Percentiles rank a stretch among this genome's conserved stretches.
phyloP scores from a whole-genome alignment of 192 early-diverging fungal genomes.

The Coemansia sp. region DNA sequence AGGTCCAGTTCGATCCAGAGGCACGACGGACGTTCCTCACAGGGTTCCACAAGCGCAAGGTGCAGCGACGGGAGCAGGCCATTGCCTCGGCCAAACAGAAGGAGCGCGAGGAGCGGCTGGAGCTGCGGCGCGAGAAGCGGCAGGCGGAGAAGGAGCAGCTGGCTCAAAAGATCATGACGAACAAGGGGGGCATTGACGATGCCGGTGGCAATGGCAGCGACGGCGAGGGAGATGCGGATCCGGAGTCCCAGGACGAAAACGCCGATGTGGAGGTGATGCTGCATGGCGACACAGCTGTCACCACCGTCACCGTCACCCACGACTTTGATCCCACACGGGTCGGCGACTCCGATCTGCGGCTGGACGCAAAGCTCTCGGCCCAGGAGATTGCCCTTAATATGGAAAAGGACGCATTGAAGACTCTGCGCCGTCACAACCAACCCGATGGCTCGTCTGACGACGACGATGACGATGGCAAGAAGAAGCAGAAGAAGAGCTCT shows the following conservation, averaged over 20 bases:
- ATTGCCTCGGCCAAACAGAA: constrained; percentile 52
- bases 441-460: constrained; percentile 3
- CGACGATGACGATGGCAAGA: neutral
- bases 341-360: constrained; percentile 10
- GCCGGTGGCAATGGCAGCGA: constrained; percentile 12
- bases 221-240: constrained; percentile 20
- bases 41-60: constrained; percentile 77
- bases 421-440: neutral
- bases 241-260: constrained; percentile 16
- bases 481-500: constrained; percentile 14
- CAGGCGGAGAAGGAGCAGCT: constrained; percentile 59
- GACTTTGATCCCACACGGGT: constrained; percentile 59
- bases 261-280: constrained; percentile 59
- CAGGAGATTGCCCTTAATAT: constrained; percentile 27
- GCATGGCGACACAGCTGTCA: constrained; percentile 58
- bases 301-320: constrained; percentile 71
- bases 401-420: constrained; percentile 11
- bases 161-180: constrained; percentile 50
- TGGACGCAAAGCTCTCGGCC: constrained; percentile 30
- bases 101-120: constrained; percentile 59
- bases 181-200: constrained; percentile 40
- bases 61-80: constrained; percentile 66
- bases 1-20: constrained; percentile 64
- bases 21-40: constrained; percentile 70
- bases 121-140: constrained; percentile 53